Base-by-base conservation (phyloP, 1,284 basidiomycete species). In the Puccinia polysora region DNA sequence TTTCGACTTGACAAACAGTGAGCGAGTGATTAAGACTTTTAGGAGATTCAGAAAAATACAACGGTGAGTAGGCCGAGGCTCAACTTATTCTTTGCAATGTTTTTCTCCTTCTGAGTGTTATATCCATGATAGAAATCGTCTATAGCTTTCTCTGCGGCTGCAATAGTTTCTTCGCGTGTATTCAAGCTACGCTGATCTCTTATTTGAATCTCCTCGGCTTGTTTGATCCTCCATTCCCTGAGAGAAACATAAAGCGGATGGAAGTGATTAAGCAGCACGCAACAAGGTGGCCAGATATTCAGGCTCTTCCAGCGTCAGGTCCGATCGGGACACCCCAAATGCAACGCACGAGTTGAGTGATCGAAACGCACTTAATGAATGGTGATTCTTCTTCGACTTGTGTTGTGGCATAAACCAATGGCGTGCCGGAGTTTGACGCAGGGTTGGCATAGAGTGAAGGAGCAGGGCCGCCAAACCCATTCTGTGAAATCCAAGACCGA, bases 111-210 rank as follows among this genome's bases (percentile, higher is more conserved):
- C 83, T 91, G 89, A 75, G 85, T 84, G 71, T 92, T 87, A 81
- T 98, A 97, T 70, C 91, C 87, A 78, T 92, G 91, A 81, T 98
- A 98, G 81, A 97, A 98, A 78, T 89, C 86, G 81, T 98, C 96
- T 76, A 98, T 97, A 34, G 89, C 85, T 77, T 88, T 86, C 80
- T 97, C 93, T 23, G 96, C 96, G 80, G 88, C 90, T 64, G 86
- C 84, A 76, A 93, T 87, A 59, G 88, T 91, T 78, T 95, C 91
- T 76, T 91, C 89, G 76, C 89, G 88, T 80, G 87, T 88, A 59
- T 84, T 84, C 80, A 88, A 87, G 45, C 89, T 89, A 58, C 84
- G 86, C 76, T 90, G 91, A 79, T 86, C 85, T 86, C 94, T 77
- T 85, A 84, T 84, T 78, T 85, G 86, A 76, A 98, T 95, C 78